Conservation (phyloP, 345 rosid species). For the Dovyalis caffra region DNA sequence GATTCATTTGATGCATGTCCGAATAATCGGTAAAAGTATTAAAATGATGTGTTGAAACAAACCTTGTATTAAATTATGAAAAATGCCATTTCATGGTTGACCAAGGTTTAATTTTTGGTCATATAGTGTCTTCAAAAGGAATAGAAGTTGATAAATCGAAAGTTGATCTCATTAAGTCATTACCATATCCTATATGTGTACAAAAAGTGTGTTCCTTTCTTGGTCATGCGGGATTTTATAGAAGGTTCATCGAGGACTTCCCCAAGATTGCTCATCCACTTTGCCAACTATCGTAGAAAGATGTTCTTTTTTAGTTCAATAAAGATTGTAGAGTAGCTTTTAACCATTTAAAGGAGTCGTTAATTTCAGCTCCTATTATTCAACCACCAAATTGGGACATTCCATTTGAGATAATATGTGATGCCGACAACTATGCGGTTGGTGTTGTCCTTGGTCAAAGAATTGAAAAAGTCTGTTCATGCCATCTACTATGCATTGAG, state of each 20-base stretch:
- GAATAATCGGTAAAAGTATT: neutral
- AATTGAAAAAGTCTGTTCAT: too few species aligned
- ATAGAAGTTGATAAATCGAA: neutral
- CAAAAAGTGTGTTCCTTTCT: neutral
- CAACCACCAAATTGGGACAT: too few species aligned
- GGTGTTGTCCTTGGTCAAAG: too few species aligned
- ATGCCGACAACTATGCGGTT: neutral
- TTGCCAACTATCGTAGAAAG: neutral
- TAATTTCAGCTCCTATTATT: too few species aligned
- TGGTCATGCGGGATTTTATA: constrained; percentile 3
- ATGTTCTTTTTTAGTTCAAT: neutral
- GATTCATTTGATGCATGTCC: neutral
- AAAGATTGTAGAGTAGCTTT: neutral
- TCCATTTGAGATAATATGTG: too few species aligned
- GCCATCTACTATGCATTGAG: too few species aligned
- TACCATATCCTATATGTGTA: neutral
- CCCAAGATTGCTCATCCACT: neutral
- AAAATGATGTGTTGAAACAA: neutral
- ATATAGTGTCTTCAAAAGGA: neutral
- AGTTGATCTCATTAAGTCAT: neutral
- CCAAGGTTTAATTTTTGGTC: neutral
- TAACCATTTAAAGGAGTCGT: neutral
- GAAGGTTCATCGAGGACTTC: neutral
- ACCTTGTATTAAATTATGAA: neutral
- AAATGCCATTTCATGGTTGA: constrained; percentile 13